Base-by-base conservation (phyloP, 1,139 yeast genomes). In the Candida tunisiensis region DNA sequence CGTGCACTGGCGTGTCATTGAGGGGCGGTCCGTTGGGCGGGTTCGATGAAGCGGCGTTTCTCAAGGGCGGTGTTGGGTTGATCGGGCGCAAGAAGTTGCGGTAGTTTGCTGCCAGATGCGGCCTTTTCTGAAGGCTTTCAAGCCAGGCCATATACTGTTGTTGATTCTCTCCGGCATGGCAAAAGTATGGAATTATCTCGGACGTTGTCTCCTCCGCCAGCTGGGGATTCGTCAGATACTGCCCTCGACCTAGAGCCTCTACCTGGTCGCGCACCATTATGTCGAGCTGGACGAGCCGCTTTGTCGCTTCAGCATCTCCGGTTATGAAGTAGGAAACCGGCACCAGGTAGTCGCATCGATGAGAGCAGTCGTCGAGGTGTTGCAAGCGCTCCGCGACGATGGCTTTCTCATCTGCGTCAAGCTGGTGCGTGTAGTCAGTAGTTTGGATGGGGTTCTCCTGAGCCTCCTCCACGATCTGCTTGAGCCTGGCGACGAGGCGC, bases 301-400 rank as follows among this genome's bases (percentile, higher is more conserved):
- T 71, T 1, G 91, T 74, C 6, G 79, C 83, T 31, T 72, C 80
- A 26, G 62, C 64, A 44, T 74, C 77, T 38, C 73, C 67, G 0
- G 88, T 74, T 31, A 78, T 57, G 32, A 74, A 63, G 44, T 64
- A 78, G 39, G 75, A 78, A 45, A 77, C 74, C 25, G 88, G 82
- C 26, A 77, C 71, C 28, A 78, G 62, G 33, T 72, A 71, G 44
- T 79, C 91, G 15, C 77, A 77, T 40, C 70, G 65, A 26, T 71
- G 62, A 48, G 69, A 73, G 34, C 72, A 64, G 37, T 72, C 79
- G 20, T 71, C 63, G 29, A 74, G 65, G 27, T 60, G 55, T 30
- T 60, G 64, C 46, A 73, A 61, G 18, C 65, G 59, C 16, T 71
- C 69, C 28, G 69, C 59, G 12, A 78, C 78, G 26, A 61, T 58